Base-by-base conservation (phyloP, 2,329 filamentous ascomycete genomes). In the Apiospora kogelbergensis region DNA sequence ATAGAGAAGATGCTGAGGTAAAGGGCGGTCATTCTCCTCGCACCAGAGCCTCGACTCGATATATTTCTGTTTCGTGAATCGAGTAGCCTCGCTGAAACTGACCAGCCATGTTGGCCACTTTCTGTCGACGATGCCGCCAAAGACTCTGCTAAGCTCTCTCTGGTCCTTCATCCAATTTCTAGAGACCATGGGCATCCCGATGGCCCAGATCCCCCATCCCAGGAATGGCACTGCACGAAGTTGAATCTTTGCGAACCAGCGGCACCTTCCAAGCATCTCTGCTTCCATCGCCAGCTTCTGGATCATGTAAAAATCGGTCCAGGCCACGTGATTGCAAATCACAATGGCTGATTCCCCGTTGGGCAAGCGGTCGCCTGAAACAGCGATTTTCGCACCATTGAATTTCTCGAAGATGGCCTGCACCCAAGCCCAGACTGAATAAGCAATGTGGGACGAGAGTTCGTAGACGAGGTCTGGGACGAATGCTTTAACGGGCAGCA, bases 271-370 rank as follows among this genome's bases (percentile, higher is more conserved):
- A 9, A 90, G 82, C 89, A 91, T 91, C 68, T 82, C 83, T 15
- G 85, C 78, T 53, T 80, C 80, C 64, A 84, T 73, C 17, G 88
- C 88, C 53, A 89, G 77, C 45, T 84, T 83, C 77, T 91, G 88
- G 71, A 90, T 87, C 81, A 90, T 84, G 80, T 89, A 91, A 68
- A 91, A 90, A 77, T 90, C 88, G 68, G 83, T 81, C 88, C 88
- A 90, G 66, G 82, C 83, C 46, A 89, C 84, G 77, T 90, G 88
- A 75, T 90, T 89, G 67, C 84, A 81, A 67, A 90, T 79, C 41
- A 90, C 85, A 67, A 91, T 84, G 67, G 87, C 88, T 33, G 85
- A 88, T 77, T 91, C 88, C n/a, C 81, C 81, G 13, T 70, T 68
- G 1, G 86, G 87, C 10, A 90, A 77, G 1, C 73, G 69, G 71